phyloP scores from a whole-genome alignment of 805 yeast genomes.

The Debaryomyces maramus region DNA sequence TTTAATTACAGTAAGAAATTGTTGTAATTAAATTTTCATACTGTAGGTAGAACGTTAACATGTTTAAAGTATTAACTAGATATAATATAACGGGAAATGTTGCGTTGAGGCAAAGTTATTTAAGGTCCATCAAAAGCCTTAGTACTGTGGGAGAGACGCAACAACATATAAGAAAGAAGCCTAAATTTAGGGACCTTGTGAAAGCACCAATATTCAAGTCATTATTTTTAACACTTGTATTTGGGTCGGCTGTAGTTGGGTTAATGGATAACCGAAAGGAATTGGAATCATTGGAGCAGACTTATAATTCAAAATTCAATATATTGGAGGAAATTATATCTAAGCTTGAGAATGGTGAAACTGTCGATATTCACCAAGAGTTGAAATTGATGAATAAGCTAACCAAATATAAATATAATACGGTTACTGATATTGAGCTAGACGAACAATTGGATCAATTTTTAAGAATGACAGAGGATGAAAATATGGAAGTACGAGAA shows the following conservation, averaged over 20 bases:
- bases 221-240: constrained; percentile 34
- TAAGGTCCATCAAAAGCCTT: too few species aligned
- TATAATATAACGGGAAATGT: too few species aligned
- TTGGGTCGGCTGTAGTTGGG: constrained; percentile 50
- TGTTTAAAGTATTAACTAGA: too few species aligned
- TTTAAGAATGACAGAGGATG: constrained; percentile 31
- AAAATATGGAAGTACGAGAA: constrained; percentile 6
- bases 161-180: constrained; percentile 9
- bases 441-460: constrained; percentile 40
- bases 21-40: too few species aligned
- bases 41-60: too few species aligned
- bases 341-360: constrained; percentile 32
- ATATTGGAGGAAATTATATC: constrained; percentile 32
- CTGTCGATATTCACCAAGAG: constrained; percentile 44
- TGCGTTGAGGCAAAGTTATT: too few species aligned
- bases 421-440: constrained; percentile 36
- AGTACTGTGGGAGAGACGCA: too few species aligned
- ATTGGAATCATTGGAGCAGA: constrained; percentile 41
- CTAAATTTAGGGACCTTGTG: constrained; percentile 29
- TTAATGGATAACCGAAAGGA: constrained; percentile 46
- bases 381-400: constrained; percentile 43
- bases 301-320: constrained; percentile 36
- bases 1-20: too few species aligned
- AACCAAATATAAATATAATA: constrained; percentile 35
- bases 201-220: constrained; percentile 39